Evolutionary conservation across 1,139 yeast species (phyloP).

Genomic region (Scheffersomyces quercinus): DNA sequence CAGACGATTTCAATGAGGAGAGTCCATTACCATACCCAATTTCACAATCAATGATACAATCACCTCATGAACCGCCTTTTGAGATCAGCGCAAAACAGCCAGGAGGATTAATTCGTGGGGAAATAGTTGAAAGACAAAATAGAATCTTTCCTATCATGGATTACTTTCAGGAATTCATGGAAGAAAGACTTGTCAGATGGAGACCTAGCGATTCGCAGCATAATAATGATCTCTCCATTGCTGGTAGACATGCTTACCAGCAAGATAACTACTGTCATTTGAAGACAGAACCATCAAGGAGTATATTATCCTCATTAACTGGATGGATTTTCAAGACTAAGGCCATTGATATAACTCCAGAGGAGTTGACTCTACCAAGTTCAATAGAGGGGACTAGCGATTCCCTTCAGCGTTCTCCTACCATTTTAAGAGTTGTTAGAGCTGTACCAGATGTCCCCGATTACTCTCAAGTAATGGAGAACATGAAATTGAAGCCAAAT

Average conservation of each 20-base stretch:
- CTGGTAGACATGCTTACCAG: conserved; percentile 46
- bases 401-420: neutral
- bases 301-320: neutral
- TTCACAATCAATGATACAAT: neutral
- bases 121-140: conserved; percentile 5
- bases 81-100: neutral
- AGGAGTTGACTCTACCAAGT: neutral
- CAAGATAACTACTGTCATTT: neutral
- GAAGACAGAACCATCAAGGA: neutral
- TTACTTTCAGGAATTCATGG: conserved; percentile 45
- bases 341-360: too few species aligned
- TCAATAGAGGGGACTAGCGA: neutral
- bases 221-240: conserved; percentile 31
- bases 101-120: conserved; percentile 3
- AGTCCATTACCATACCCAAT: conserved; percentile 6
- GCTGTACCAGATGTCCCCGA: neutral
- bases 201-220: conserved; percentile 50
- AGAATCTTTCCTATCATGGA: conserved; percentile 21
- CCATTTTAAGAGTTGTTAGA: neutral
- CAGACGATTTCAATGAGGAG: conserved; percentile 6
- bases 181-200: conserved; percentile 54
- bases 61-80: conserved; percentile 12
- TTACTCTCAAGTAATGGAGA: neutral
- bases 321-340: neutral
- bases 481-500: neutral